Evolutionary conservation across 129 eudicot species (phyloP), one percentile per base, ranked within the genome.

Genomic region (Solidago caesia): DNA sequence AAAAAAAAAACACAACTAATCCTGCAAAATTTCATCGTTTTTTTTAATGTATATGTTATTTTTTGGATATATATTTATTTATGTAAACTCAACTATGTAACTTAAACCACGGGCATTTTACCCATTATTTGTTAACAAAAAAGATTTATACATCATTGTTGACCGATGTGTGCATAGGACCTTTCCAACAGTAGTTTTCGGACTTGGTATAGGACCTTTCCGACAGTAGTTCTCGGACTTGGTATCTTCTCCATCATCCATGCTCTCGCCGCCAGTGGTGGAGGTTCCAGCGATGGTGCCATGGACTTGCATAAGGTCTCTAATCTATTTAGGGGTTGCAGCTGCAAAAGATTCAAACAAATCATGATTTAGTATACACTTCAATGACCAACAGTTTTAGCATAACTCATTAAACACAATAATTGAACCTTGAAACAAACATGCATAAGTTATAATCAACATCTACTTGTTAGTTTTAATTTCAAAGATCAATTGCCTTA

Each of bases 321-420:
- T 82, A 75, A 93, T 93, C 81, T 90, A 96, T 85, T 93, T 93
- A 43, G 98, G 98, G 16, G 98, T 93, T 15, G 98, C 98, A 26
- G 77, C 98, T 93, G 96, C 78, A 80, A 77, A 82, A 47, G 21
- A 60, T 45, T 56, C 16, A 56, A 72, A 77, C 5, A 48, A 47
- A 16, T 45, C 27, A 42, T 27, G 14, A 5, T 73, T 47, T 45
- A 73, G 69, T n/a, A 46, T 9, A 44, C 1, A 29, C 39, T 29
- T 29, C 39, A 29, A 49, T 14, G 27, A 52, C 52, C 48, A 52
- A 1, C 2, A 52, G 43, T 53, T 72, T 59, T 14, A 74, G 68
- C 42, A 81, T 55, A 63, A 56, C 26, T 10, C 29, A 33, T 41
- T 46, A 78, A 70, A 60, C 15, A 16, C 33, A 51, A n/a, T 9